Evolutionary conservation across 1,284 basidiomycete species (phyloP).

Genomic region (Apiotrichum montevideense): DNA sequence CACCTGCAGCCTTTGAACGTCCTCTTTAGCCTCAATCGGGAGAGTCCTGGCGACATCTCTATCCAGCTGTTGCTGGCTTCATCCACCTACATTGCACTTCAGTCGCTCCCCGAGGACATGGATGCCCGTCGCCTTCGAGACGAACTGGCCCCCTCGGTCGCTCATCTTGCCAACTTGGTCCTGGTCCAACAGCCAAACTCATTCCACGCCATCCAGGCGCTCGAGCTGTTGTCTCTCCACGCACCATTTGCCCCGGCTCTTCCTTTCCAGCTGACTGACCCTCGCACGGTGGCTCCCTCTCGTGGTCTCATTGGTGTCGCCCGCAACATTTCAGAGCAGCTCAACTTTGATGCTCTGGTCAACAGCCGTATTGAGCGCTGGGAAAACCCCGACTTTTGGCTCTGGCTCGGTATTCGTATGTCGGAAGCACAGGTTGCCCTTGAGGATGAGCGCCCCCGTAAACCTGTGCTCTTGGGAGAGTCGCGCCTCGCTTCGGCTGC

Average conservation of each 20-base stretch:
- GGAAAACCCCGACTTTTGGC: slow-evolving; percentile 28
- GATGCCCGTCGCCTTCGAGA: slow-evolving; percentile 15
- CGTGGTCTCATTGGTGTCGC: slow-evolving; percentile 23
- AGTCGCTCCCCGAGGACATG: slow-evolving; percentile 21
- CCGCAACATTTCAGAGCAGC: slow-evolving; percentile 12
- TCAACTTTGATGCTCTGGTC: slow-evolving; percentile 24
- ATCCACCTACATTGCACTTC: slow-evolving; percentile 27
- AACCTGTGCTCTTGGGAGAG: slow-evolving; percentile 14
- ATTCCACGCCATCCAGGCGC: slow-evolving; percentile 31
- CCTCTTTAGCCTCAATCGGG: slow-evolving; percentile 19
- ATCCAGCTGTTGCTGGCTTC: slow-evolving; percentile 25
- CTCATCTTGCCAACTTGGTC: slow-evolving; percentile 20
- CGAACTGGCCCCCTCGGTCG: slow-evolving; percentile 5
- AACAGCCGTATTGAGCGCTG: slow-evolving; percentile 15
- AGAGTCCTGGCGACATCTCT: slow-evolving; percentile 4
- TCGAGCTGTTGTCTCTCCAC: slow-evolving; percentile 33
- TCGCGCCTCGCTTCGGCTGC: slow-evolving; percentile 8
- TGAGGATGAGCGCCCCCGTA: slow-evolving; percentile 18
- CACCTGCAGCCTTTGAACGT: slow-evolving; percentile 31
- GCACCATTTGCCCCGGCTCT: slow-evolving; percentile 33
- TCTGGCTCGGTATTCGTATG: slow-evolving; percentile 23
- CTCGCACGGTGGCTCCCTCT: slow-evolving; percentile 25
- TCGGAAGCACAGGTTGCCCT: slow-evolving; percentile 13
- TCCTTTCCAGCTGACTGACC: slow-evolving; percentile 28
- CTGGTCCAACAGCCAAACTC: slow-evolving; percentile 26